Evolutionary conservation across 768 basidiomycete species (phyloP).

Genomic region (Boletus subcaerulescens): DNA sequence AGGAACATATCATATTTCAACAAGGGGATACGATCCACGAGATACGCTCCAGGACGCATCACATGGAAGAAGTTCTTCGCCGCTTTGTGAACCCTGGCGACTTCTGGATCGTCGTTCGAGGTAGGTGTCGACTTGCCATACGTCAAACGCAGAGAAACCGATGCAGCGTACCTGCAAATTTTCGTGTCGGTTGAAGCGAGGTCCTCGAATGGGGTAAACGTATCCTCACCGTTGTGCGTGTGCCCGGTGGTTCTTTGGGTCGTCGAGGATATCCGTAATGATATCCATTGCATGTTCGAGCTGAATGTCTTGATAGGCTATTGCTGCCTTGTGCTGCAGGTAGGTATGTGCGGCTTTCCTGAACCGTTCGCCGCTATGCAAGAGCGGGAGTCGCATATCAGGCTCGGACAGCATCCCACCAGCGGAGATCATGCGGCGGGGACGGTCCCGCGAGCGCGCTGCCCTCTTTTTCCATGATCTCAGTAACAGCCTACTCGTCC

Average conservation of each 20-base stretch:
- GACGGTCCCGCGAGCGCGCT: constrained; percentile 46
- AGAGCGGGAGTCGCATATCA: constrained; percentile 51
- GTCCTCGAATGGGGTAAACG: no score
- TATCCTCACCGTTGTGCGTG: constrained; percentile 45
- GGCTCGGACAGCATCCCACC: constrained; percentile 50
- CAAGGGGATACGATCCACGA: constrained; percentile 34
- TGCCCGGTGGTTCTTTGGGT: constrained; percentile 35
- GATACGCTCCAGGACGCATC: constrained; percentile 32
- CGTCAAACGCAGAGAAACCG: constrained; percentile 20
- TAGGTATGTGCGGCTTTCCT: constrained; percentile 50
- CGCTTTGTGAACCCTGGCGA: constrained; percentile 16
- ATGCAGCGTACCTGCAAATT: constrained; percentile 22
- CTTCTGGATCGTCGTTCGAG: constrained; percentile 19
- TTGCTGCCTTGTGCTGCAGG: constrained; percentile 45
- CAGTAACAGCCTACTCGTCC: constrained; percentile 45
- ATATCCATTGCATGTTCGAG: constrained; percentile 30
- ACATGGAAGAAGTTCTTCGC: constrained; percentile 22
- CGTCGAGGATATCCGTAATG: constrained; percentile 29
- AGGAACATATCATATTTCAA: constrained; percentile 48
- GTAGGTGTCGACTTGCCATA: constrained; percentile 27
- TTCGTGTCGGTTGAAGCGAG: not conserved
- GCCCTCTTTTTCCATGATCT: constrained; percentile 61
- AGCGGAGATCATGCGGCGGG: constrained; percentile 44
- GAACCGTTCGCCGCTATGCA: constrained; percentile 49
- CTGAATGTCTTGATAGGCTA: constrained; percentile 43